Conservation (phyloP, 805 yeast genomes). For the Brettanomyces bruxellensis region DNA sequence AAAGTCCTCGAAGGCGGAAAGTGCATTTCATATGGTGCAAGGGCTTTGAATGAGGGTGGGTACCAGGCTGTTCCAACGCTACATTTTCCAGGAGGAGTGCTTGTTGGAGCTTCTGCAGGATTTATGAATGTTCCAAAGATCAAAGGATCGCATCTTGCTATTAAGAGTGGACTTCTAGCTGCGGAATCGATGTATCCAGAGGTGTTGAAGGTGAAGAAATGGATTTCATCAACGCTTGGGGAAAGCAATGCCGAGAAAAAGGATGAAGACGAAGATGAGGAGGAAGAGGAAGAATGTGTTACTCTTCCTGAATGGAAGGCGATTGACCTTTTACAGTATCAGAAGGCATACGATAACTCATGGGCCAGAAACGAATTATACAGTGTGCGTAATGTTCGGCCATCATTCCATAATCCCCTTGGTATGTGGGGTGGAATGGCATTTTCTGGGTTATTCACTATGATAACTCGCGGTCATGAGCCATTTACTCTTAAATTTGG, state of each 20-base stretch:
- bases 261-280: slow-evolving; percentile 33
- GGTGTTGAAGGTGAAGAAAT: slow-evolving; percentile 37
- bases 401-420: slow-evolving; percentile 73
- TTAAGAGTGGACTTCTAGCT: slow-evolving; percentile 91
- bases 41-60: slow-evolving; percentile 98
- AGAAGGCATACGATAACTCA: slow-evolving; percentile 55
- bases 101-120: slow-evolving; percentile 95
- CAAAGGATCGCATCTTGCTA: slow-evolving; percentile 96
- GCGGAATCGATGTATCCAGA: slow-evolving; percentile 66
- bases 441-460: slow-evolving; percentile 76
- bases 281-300: slow-evolving; percentile 27
- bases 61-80: slow-evolving; percentile 85
- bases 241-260: slow-evolving; percentile 28
- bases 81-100: slow-evolving; percentile 90
- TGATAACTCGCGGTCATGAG: slow-evolving; percentile 66
- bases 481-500: slow-evolving; percentile 80
- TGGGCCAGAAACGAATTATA: slow-evolving; percentile 84
- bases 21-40: slow-evolving; percentile 89
- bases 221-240: slow-evolving; percentile 29
- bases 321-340: slow-evolving; percentile 50
- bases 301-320: slow-evolving; percentile 30
- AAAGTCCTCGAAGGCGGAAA: slow-evolving; percentile 77
- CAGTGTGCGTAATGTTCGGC: slow-evolving; percentile 84
- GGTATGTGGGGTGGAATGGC: slow-evolving; percentile 76
- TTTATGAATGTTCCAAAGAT: slow-evolving; percentile 96